A percentile compares a stretch with the other conserved stretches of the same genome.
phyloP scores from a whole-genome alignment of 2,329 filamentous ascomycete genomes.

The Aspergillus japonicus region DNA sequence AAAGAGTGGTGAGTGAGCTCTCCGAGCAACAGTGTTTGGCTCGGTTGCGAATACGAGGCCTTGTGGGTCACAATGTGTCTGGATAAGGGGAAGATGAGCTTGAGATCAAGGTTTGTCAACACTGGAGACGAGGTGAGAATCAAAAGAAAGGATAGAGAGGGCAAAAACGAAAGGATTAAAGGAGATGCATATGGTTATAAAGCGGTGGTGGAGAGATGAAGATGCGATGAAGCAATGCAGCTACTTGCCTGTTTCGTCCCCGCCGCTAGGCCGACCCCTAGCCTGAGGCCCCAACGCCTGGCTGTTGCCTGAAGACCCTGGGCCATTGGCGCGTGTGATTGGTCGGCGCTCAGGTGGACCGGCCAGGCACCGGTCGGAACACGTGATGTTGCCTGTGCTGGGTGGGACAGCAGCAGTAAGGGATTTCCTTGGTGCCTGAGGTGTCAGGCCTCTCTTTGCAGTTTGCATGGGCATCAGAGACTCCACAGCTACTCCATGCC shows the following conservation, averaged over 20 bases:
- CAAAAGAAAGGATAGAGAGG: background rate
- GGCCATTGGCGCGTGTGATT: background rate
- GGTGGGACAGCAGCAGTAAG: background rate
- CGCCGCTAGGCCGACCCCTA: background rate
- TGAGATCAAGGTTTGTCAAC: background rate
- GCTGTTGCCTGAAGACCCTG: conserved; percentile 5
- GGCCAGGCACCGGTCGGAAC: background rate
- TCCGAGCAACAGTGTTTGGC: background rate
- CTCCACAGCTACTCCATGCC: too few relatives aligned
- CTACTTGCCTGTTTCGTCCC: background rate
- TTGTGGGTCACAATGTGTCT: background rate
- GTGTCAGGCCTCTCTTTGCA: too few relatives aligned
- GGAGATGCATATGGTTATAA: background rate
- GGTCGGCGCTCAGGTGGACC: background rate
- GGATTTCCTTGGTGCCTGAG: too few relatives aligned
- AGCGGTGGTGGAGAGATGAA: background rate
- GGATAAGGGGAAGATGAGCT: background rate
- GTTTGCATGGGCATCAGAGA: too few relatives aligned
- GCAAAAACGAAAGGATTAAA: background rate
- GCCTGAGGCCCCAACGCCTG: conserved; percentile 1
- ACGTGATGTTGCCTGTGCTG: conserved; percentile 5
- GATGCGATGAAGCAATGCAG: background rate
- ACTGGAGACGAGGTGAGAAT: background rate
- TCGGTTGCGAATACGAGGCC: background rate
- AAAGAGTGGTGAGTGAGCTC: background rate